phyloP scores from a whole-genome alignment of 768 basidiomycete genomes.

The Psilocybe sp. region DNA sequence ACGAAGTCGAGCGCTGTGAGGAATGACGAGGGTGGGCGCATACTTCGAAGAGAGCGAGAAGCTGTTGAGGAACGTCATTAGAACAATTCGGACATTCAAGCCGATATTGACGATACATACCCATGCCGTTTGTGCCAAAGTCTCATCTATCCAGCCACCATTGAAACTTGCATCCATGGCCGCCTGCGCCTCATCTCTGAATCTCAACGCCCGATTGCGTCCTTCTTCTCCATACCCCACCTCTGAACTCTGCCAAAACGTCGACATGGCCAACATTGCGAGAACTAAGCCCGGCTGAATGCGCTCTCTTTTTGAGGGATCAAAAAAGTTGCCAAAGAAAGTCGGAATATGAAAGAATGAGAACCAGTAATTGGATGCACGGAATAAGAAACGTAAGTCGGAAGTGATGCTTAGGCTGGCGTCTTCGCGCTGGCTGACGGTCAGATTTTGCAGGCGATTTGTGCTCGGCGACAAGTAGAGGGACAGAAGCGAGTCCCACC shows the following conservation, averaged over 20 bases:
- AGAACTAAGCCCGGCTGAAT: conserved; percentile 71
- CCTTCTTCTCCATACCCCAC: conserved; percentile 47
- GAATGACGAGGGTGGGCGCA: conserved; percentile 66
- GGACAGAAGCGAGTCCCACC: conserved; percentile 73
- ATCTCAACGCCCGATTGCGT: conserved; percentile 52
- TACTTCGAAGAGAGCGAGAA: conserved; percentile 71
- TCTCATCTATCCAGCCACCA: conserved; percentile 71
- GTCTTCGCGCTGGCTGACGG: conserved; percentile 41
- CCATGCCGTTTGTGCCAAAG: conserved; percentile 74
- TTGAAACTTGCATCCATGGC: conserved; percentile 70
- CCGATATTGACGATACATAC: conserved; percentile 35
- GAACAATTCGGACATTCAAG: neutral
- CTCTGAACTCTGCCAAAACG: conserved; percentile 70
- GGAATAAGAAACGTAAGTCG: conserved; percentile 66
- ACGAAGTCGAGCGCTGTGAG: conserved; percentile 48
- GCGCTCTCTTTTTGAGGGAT: conserved; percentile 47
- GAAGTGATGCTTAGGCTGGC: conserved; percentile 43
- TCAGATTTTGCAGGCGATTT: conserved; percentile 29
- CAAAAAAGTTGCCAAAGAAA: conserved; percentile 58
- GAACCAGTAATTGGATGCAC: conserved; percentile 66
- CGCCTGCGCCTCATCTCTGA: conserved; percentile 67
- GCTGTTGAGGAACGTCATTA: conserved; percentile 29
- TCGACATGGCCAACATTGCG: conserved; percentile 61
- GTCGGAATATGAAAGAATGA: conserved; percentile 71
- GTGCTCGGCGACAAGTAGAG: conserved; percentile 44